phyloP scores from a whole-genome alignment of 2,329 filamentous ascomycete species.

The Paraconiothyrium sp. region DNA sequence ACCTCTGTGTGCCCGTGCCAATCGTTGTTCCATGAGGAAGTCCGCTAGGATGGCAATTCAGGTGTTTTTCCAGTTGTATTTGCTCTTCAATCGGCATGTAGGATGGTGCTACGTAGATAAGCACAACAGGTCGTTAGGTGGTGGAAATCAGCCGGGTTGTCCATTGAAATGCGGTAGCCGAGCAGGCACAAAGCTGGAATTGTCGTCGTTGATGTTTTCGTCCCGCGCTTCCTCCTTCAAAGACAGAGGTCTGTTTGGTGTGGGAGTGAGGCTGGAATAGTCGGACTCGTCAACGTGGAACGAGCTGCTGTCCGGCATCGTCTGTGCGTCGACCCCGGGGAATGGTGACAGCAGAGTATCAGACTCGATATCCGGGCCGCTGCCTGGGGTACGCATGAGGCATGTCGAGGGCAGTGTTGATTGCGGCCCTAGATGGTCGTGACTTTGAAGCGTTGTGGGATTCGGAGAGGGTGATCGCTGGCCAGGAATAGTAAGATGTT shows the following conservation, averaged over 20 bases:
- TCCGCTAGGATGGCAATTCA: neutral
- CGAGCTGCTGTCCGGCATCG: slow-evolving; percentile 41
- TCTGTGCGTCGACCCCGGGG: slow-evolving; percentile 41
- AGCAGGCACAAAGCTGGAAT: slow-evolving; percentile 45
- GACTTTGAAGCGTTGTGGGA: slow-evolving; percentile 25
- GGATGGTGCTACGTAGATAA: neutral
- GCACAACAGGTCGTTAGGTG: neutral
- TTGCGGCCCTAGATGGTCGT: slow-evolving; percentile 23
- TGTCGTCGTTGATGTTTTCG: slow-evolving; percentile 6
- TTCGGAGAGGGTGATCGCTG: slow-evolving; percentile 18
- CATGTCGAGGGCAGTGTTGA: slow-evolving; percentile 28
- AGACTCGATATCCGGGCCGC: slow-evolving; percentile 21
- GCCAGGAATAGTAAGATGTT: slow-evolving; percentile 24
- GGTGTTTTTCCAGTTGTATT: neutral
- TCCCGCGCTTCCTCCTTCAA: slow-evolving; percentile 31
- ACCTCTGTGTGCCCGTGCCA: neutral
- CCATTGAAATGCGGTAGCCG: slow-evolving; percentile 44
- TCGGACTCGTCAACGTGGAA: slow-evolving; percentile 43
- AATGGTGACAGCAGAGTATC: slow-evolving; percentile 29
- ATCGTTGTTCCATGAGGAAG: neutral
- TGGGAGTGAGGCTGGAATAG: slow-evolving; percentile 37
- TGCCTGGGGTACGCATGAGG: slow-evolving; percentile 26
- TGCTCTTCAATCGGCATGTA: neutral
- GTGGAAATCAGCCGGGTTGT: slow-evolving; percentile 26
- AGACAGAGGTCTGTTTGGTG: slow-evolving; percentile 36